Conservation (phyloP, 305 asterid species). For the Rubia tinctorum region DNA sequence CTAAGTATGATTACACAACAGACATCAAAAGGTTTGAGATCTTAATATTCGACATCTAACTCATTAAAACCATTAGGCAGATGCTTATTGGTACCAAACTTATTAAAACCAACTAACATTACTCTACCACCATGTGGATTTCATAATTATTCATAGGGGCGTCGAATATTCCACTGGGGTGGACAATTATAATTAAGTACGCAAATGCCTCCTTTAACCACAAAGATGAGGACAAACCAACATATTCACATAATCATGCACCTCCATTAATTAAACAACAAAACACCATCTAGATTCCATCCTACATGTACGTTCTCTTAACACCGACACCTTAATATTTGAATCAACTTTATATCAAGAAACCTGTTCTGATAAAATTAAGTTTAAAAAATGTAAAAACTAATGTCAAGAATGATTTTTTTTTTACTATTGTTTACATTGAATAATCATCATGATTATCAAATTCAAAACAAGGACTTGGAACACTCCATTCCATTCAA, state of each 20-base stretch:
- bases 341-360: no score
- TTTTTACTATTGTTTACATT: background rate
- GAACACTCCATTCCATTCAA: slow-evolving; percentile 7
- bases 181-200: background rate
- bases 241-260: slow-evolving; percentile 5
- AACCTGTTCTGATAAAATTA: no score
- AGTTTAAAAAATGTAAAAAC: no score
- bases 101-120: background rate
- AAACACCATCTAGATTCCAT: slow-evolving; percentile 2
- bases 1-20: background rate
- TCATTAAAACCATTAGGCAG: background rate
- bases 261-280: background rate
- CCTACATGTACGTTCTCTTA: background rate
- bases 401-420: no score
- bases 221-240: slow-evolving; percentile 2
- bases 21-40: background rate
- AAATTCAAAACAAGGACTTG: slow-evolving; percentile 10
- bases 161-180: slow-evolving; percentile 6
- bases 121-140: background rate
- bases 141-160: background rate
- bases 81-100: background rate
- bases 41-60: background rate
- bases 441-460: background rate
- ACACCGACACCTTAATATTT: no score
- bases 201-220: background rate